These are phyloP conservation scores for Lentinula edodes DNA, from an alignment of 768 basidiomycete species.

Conservation along the genomic window DNA sequence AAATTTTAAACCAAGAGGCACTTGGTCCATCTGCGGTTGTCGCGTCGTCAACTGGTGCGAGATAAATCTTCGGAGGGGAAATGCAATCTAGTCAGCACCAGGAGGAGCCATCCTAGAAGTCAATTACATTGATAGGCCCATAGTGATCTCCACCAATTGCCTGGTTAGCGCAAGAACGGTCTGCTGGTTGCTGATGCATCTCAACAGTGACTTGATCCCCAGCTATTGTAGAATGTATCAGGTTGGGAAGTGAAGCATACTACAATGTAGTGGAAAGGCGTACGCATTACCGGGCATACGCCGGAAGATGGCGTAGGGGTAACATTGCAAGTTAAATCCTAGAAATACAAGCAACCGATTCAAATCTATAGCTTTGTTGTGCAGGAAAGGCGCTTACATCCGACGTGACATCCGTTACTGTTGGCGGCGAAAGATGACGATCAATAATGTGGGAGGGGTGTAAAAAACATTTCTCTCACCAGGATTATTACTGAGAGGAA, in stretches of 20 bases:
- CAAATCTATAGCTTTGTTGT: background rate
- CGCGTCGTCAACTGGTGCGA: slow-evolving; percentile 43
- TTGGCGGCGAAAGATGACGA: background rate
- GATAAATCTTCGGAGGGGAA: slow-evolving; percentile 27
- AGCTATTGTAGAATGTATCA: slow-evolving; percentile 20
- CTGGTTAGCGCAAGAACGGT: slow-evolving; percentile 39
- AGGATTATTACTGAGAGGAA: slow-evolving; percentile 40
- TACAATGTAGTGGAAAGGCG: slow-evolving; percentile 6
- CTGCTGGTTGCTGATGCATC: slow-evolving; percentile 48
- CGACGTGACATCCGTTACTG: slow-evolving; percentile 6
- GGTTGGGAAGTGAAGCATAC: background rate
- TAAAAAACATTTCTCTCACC: slow-evolving; percentile 21
- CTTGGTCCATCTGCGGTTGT: slow-evolving; percentile 35
- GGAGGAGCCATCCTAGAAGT: background rate
- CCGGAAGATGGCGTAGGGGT: slow-evolving; percentile 25
- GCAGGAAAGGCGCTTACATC: background rate
- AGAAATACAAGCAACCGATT: background rate
- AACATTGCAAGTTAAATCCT: slow-evolving; percentile 48
- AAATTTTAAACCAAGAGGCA: slow-evolving; percentile 47
- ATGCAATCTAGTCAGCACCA: background rate
- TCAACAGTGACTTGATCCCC: slow-evolving; percentile 44
- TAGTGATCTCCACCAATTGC: slow-evolving; percentile 49
- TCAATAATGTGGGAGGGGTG: background rate
- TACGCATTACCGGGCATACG: slow-evolving; percentile 38
- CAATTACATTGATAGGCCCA: slow-evolving; percentile 35